Evolutionary conservation across 495 filamentous ascomycete species (phyloP), one percentile per base, ranked within the genome.

Genomic region (Aspergillus hancockii): DNA sequence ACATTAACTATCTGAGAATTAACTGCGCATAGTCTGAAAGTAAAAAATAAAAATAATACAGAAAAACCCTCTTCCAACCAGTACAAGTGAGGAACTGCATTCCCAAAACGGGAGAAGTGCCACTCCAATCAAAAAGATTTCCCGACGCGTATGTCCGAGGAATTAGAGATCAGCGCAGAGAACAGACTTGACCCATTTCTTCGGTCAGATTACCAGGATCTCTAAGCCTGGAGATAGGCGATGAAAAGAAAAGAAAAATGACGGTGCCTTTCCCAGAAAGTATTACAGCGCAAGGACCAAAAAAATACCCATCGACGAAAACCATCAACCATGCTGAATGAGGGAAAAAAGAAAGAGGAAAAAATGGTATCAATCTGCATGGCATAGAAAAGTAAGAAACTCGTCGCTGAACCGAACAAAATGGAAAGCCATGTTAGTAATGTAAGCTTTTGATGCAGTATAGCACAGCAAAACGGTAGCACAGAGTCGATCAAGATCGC

Each of bases 301-400:
- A 47, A 22, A 3, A 19, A 19, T 21, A 47, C 1, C 1, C 23
- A 23, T 7, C 19, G 10, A 45, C 21, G 41, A 13, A 41, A 19
- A 53, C 14, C 38, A 16, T 7, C 13, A 14, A 8, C 0, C 7
- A 23, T 40, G 32, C 6, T 16, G 16, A 28, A 34, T 45, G 55
- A 46, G 52, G 41, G 13, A 46, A 63, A 60, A 57, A 60, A 54
- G 63, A 63, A 53, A 69, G 49, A 38, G 49, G 55, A 25, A 49
- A 49, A 40, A 59, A 64, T 74, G 72, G 74, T 75, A 75, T 77
- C 74, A 74, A 68, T 66, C 71, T 69, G 72, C 63, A 68, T 60
- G 43, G 43, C 21, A n/a, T 56, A 63, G 65, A 65, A n/a, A 59
- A 63, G 53, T 25, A 59, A 63, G 58, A 16, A 45, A 50, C 23